Evolutionary conservation across 2,329 filamentous ascomycete genomes (phyloP).

Genomic region (Colletotrichum chrysophilum): DNA sequence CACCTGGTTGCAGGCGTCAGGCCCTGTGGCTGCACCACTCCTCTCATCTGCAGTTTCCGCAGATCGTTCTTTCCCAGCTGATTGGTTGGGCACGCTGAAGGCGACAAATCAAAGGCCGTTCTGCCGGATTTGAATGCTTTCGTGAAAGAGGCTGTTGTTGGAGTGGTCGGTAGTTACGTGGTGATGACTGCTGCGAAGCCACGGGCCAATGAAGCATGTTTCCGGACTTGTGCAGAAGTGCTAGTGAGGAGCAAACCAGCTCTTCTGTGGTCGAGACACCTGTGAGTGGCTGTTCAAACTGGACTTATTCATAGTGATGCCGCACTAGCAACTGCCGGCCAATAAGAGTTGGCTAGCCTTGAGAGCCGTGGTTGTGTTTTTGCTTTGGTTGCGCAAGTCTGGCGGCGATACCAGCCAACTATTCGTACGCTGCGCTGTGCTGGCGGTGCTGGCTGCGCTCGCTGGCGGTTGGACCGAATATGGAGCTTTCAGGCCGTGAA

Average conservation of each 20-base stretch:
- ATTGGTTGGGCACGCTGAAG: not conserved
- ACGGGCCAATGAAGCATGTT: not conserved
- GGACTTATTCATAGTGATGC: not conserved
- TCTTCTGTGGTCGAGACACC: not conserved
- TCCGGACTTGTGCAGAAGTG: not conserved
- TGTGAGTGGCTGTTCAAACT: not conserved
- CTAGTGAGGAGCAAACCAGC: not conserved
- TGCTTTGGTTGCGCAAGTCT: not conserved
- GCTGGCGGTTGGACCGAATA: not conserved
- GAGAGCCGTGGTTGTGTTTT: not conserved
- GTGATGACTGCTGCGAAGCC: not conserved
- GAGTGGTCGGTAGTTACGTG: not conserved
- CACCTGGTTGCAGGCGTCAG: conserved; percentile 2
- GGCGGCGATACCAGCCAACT: not conserved
- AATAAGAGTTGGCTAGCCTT: not conserved
- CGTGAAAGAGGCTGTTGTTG: conserved; percentile 5
- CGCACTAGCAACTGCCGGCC: not conserved
- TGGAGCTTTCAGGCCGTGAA: not conserved
- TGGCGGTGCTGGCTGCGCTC: not conserved
- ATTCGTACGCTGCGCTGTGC: not conserved
- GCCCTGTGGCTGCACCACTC: conserved; percentile 15
- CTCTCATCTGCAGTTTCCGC: not conserved
- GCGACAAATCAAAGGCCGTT: not conserved
- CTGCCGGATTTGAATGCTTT: not conserved
- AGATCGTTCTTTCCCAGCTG: not conserved